Base-by-base conservation (phyloP, 2,329 filamentous ascomycete genomes). In the Fusarium sp. region DNA sequence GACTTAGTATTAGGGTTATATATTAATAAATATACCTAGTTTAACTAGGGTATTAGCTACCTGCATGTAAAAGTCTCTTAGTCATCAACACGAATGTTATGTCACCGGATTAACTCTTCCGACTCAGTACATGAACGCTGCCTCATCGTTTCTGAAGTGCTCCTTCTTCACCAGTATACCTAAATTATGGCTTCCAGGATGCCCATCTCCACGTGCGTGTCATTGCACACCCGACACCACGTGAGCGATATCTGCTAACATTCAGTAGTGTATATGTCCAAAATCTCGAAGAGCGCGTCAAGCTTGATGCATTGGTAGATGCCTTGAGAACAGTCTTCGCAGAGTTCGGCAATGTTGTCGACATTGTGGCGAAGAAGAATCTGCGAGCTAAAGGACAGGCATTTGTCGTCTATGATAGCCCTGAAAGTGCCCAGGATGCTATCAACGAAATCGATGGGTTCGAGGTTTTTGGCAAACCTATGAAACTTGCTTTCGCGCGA, bases 331-430 rank as follows among this genome's bases (percentile, higher is more conserved):
- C 92, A 72, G 88, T 98, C 79, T 98, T 98, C 84, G 91, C 91
- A 72, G 94, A 97, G 82, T 98, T 96, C 83, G 96, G 96, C 73
- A 91, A 87, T 65, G 90, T 98, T 70, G 84, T 97, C 77, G 95
- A 98, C 72, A 90, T 98, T 58, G 89, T 97, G 68, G 94, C 94
- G 50, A 97, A 97, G 86, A 94, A 90, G 73, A 98, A 97, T 82
- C 84, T 98, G 36, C 95, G 94, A 81, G 94, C 94, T 48, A 98
- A 97, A 82, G 96, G 96, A 18, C 96, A 99, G 84, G 96, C 96
- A 2, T 99, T 99, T 81, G 85, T 99, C 56, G 95, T 98, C 51
- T 98, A 95, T 81, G 94, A 97, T 77, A 89, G 87, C 70, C 86
- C 92, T n/a, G 93, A 95, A 63, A 90, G 91, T n/a, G 95, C 95